A percentile compares a stretch with the other conserved stretches of the same genome.
Evolutionary conservation across 2,329 filamentous ascomycete genomes (phyloP).

Genomic region (Xylaria sp.): DNA sequence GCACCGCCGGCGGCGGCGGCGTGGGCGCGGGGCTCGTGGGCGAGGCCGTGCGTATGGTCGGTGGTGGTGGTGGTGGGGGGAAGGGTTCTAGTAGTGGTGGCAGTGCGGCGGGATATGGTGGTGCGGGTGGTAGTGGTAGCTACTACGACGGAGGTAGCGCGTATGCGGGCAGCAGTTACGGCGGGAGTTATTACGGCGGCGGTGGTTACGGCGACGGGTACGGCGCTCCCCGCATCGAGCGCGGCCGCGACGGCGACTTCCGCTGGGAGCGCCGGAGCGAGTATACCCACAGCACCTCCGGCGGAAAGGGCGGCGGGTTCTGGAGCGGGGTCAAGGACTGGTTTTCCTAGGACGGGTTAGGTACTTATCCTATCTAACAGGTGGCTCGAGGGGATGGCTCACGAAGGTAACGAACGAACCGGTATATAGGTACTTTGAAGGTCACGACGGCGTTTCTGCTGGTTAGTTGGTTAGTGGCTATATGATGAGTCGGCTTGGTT

Average conservation of each 20-base stretch:
- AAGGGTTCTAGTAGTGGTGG: conserved; percentile 22
- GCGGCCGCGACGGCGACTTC: conserved; percentile 36
- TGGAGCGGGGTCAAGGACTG: conserved; percentile 44
- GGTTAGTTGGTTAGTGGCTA: conserved; percentile 8
- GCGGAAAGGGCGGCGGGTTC: conserved; percentile 39
- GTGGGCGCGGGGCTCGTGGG: conserved; percentile 55
- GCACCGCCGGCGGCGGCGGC: conserved; percentile 51
- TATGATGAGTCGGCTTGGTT: conserved; percentile 1
- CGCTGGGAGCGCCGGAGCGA: conserved; percentile 44
- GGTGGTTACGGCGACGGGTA: conserved; percentile 33
- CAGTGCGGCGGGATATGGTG: too few relatives aligned
- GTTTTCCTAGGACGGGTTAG: conserved; percentile 44
- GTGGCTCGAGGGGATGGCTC: conserved; percentile 3
- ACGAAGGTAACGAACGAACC: not conserved
- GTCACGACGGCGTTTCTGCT: not conserved
- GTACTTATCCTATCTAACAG: too few relatives aligned
- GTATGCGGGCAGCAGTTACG: not conserved
- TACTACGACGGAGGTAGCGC: not conserved
- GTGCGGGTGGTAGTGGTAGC: not conserved
- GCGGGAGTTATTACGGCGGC: not conserved
- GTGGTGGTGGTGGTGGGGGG: conserved; percentile 35
- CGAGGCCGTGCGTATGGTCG: conserved; percentile 59
- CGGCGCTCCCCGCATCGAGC: conserved; percentile 38
- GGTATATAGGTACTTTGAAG: too few relatives aligned
- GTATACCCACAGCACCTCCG: conserved; percentile 39